These are phyloP conservation scores for Entophlyctis luteolus DNA, from an alignment of 192 early-diverging fungal species.

Conservation along the genomic window DNA sequence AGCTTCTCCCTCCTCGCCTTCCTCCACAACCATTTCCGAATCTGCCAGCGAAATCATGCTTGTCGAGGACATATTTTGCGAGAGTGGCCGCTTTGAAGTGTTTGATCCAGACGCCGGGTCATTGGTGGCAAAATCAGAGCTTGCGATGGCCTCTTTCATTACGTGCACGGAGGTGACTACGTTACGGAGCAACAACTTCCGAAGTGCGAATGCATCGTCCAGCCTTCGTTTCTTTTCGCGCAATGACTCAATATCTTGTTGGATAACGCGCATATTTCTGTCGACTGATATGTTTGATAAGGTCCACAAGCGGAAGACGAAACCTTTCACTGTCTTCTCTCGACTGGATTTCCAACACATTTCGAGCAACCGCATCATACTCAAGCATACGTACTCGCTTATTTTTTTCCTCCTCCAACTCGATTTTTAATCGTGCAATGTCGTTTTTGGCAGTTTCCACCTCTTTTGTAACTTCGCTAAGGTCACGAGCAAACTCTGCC, in stretches of 20 bases:
- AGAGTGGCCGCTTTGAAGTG: too few relatives aligned
- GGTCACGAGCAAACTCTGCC: constrained; percentile 36
- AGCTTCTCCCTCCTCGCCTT: neutral
- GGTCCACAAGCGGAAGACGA: neutral
- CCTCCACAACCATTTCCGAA: too few relatives aligned
- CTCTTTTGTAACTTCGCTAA: constrained; percentile 29
- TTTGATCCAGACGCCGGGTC: too few relatives aligned
- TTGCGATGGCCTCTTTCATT: neutral
- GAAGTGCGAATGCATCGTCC: neutral
- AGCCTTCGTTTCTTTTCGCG: neutral
- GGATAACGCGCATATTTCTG: constrained; percentile 6
- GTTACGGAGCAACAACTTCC: constrained; percentile 1
- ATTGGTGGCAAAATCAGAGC: too few relatives aligned
- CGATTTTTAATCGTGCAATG: constrained; percentile 42
- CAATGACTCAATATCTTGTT: neutral
- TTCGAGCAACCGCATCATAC: constrained; percentile 54
- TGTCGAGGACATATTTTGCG: neutral
- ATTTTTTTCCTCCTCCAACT: constrained; percentile 41
- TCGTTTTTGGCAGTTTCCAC: constrained; percentile 34
- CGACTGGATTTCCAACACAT: constrained; percentile 36
- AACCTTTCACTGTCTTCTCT: constrained; percentile 15
- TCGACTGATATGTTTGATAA: neutral
- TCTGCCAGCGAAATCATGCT: neutral
- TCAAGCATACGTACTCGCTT: constrained; percentile 46
- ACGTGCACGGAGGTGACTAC: neutral